Base-by-base conservation (phyloP, 331 rosid genomes). In the Phaseolus coccineus region DNA sequence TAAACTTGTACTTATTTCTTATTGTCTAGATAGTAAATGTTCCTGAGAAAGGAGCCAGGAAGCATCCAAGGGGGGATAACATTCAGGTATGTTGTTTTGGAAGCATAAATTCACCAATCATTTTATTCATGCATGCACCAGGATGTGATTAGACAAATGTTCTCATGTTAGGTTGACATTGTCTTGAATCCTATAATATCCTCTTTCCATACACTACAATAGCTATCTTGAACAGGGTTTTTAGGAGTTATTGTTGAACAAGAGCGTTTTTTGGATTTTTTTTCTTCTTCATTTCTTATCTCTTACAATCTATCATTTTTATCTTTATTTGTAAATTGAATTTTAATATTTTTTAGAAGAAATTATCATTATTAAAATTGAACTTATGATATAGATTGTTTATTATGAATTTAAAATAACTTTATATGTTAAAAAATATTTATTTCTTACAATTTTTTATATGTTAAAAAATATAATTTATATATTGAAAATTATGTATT, bases 41-140 rank as follows among this genome's bases (percentile, higher is more conserved):
- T 91, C 97, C 99, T 24, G 99, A 92, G 85, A 95, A 95, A 91
- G 97, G 97, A 75, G 94, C 97, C 24, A 86, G 97, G 85, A 95
- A 95, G 87, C 94, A 92, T 84, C 97, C 97, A 28, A 87, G 97
- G 55, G 96, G 97, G 11, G 99, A 95, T 61, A 92, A 90, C 93
- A 87, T 95, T 86, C 99, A 95, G 96, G 99, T 92, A 88, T 33
- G 73, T 59, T 71, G 79, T 74, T 53, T 67, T 77, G 71, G 42
- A 67, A 52, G 64, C 37, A 62, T 74, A 73, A 62, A 58, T 42
- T 59, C 47, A 42, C 30, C 16, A 71, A 73, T 63, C 58, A 48
- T 50, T 59, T 51, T 30, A 25, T 35, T 40, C 57, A 57, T 74
- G 58, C 46, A 50, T 39, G 68, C 51, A 30, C 22, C 16, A 44